A percentile compares a stretch with the other conserved stretches of the same genome.
These are phyloP conservation scores for Yamadazyma spencermartinsiae DNA, from an alignment of 1,139 yeast genomes.

Conservation along the genomic window DNA sequence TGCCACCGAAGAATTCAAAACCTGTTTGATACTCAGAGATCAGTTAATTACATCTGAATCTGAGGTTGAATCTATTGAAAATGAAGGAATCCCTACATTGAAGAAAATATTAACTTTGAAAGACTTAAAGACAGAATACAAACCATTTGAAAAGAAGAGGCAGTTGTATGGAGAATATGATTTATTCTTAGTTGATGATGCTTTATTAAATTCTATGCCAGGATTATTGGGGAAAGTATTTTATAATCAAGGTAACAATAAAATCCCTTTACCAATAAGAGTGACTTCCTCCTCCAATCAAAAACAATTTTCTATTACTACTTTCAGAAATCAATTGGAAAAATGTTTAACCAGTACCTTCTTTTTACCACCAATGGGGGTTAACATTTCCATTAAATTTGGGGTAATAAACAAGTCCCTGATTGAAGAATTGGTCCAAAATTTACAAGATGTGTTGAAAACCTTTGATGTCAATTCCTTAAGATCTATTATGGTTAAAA, in stretches of 20 bases:
- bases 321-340: slow-evolving; percentile 59
- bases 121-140: slow-evolving; percentile 65
- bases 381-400: slow-evolving; percentile 61
- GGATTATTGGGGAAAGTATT: slow-evolving; percentile 79
- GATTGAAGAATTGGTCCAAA: slow-evolving; percentile 40
- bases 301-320: slow-evolving; percentile 51
- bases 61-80: slow-evolving; percentile 61
- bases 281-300: slow-evolving; percentile 38
- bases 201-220: slow-evolving; percentile 77
- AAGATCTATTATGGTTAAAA: slow-evolving; percentile 68
- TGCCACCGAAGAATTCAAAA: slow-evolving; percentile 43
- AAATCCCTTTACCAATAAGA: slow-evolving; percentile 73
- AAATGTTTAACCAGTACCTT: slow-evolving; percentile 60
- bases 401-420: slow-evolving; percentile 55
- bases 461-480: slow-evolving; percentile 45
- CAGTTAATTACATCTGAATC: slow-evolving; percentile 56
- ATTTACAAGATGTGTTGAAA: slow-evolving; percentile 57
- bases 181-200: slow-evolving; percentile 81
- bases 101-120: slow-evolving; percentile 52
- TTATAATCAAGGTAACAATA: slow-evolving; percentile 51
- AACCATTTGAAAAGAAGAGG: slow-evolving; percentile 70
- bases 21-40: slow-evolving; percentile 77
- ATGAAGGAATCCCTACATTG: slow-evolving; percentile 48
- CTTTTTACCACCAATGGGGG: slow-evolving; percentile 74
- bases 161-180: slow-evolving; percentile 62